Base-by-base conservation (phyloP, 305 asterid species). In the Stenogyne calaminthoides region DNA sequence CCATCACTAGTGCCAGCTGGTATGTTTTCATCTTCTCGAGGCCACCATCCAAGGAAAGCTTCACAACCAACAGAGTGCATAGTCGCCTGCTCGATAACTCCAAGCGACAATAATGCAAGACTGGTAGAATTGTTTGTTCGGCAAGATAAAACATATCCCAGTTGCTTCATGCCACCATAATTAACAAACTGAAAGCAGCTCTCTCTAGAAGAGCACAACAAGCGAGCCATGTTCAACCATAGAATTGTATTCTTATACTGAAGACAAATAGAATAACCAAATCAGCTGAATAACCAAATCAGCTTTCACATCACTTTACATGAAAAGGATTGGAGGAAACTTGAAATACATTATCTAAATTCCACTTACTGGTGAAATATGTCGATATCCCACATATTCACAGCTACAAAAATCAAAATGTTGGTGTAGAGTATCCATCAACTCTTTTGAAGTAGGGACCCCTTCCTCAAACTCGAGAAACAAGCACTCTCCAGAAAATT, bases 141-240 rank as follows among this genome's bases (percentile, higher is more conserved):
- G 75, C 73, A 78, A 72, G 83, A 65, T 73, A 94, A 85, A 75
- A 80, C 80, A 80, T 84, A 76, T 77, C 88, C 91, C 79, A 95
- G 95, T 82, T 90, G 94, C 91, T 88, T 91, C 98, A 95, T 87
- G 73, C 96, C 96, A 79, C 99, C 96, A 77, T 74, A 76, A 82
- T 69, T 74, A 55, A 78, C 82, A 36, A 78, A 78, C 61, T 78
- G 79, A 57, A 74, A 78, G 76, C 82, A 80, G 89, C 97, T 87
- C 80, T 92, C 98, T 77, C 91, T 87, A 75, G 94, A 87, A 73
- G 95, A 83, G 87, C 98, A 95, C 81, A 92, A 74, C 76, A 92
- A 67, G 74, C 85, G 87, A 77, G 93, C 90, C 74, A 89, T 57
- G 64, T 84, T 78, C 84, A 84, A 78, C 91, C 91, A 89, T 67